phyloP scores from a whole-genome alignment of 306 rosid species.

The Datisca glomerata region DNA sequence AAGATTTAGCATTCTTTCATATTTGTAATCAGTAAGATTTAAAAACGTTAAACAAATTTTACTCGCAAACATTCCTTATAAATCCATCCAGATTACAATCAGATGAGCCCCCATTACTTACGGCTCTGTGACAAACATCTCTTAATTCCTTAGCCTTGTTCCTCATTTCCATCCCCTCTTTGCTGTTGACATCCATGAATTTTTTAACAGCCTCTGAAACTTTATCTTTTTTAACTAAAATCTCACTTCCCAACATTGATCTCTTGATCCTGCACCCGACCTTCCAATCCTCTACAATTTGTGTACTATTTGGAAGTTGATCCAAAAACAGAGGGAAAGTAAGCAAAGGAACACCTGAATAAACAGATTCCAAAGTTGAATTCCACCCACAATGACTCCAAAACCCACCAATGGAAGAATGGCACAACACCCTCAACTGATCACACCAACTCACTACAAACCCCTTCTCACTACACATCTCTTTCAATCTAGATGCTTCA shows the following conservation, averaged over 20 bases:
- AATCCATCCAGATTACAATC: slow-evolving; percentile 26
- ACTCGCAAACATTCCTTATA: slow-evolving; percentile 20
- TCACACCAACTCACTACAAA: slow-evolving; percentile 32
- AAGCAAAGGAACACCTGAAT: slow-evolving; percentile 27
- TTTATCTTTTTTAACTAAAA: slow-evolving; percentile 19
- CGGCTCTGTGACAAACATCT: slow-evolving; percentile 13
- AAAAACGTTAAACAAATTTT: too few species aligned
- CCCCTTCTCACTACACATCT: slow-evolving; percentile 13
- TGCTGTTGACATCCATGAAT: slow-evolving; percentile 26
- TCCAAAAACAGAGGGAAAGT: slow-evolving; percentile 19
- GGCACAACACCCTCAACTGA: slow-evolving; percentile 35
- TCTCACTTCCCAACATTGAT: slow-evolving; percentile 2
- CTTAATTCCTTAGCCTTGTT: slow-evolving; percentile 10
- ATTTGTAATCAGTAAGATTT: too few species aligned
- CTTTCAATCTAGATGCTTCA: slow-evolving; percentile 9
- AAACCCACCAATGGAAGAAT: slow-evolving; percentile 25
- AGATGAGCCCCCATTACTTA: slow-evolving; percentile 24
- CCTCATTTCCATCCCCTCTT: slow-evolving; percentile 22
- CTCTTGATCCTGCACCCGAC: slow-evolving; percentile 20
- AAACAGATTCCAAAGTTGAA: slow-evolving; percentile 24
- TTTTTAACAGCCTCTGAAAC: slow-evolving; percentile 14
- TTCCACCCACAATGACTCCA: slow-evolving; percentile 38
- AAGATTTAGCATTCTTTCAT: too few species aligned
- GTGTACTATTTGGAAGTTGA: slow-evolving; percentile 24
- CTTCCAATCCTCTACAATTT: slow-evolving; percentile 34